phyloP scores from a whole-genome alignment of 306 rosid genomes.

The Trifolium repens region DNA sequence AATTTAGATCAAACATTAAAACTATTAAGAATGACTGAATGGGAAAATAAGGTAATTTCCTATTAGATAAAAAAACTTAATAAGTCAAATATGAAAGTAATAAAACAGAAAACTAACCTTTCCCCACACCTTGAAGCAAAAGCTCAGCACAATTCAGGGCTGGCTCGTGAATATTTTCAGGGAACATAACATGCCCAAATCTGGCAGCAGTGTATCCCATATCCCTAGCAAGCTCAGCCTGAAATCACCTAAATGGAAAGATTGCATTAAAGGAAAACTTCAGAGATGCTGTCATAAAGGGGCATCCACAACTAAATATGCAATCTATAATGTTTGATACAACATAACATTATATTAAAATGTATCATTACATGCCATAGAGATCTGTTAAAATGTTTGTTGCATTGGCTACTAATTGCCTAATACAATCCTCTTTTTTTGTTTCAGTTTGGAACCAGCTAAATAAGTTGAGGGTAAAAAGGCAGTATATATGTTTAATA shows the following conservation, averaged over 20 bases:
- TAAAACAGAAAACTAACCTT: constrained; percentile 54
- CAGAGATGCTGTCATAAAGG: constrained; percentile 41
- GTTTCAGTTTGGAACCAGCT: constrained; percentile 13
- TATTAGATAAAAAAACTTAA: not conserved
- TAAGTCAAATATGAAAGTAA: constrained; percentile 27
- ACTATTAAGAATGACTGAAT: constrained; percentile 12
- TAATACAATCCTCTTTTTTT: constrained; percentile 4
- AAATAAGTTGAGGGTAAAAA: not conserved
- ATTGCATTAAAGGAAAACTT: constrained; percentile 58
- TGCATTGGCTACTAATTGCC: constrained; percentile 1
- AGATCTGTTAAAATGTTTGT: constrained; percentile 13
- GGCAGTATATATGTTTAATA: not conserved
- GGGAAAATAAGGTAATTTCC: constrained; percentile 11
- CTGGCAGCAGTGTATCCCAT: constrained; percentile 92
- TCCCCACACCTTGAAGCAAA: constrained; percentile 90
- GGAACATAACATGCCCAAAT: constrained; percentile 99
- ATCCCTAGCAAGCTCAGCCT: constrained; percentile 96
- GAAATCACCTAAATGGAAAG: constrained; percentile 77
- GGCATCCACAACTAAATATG: constrained; percentile 32
- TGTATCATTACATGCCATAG: not conserved
- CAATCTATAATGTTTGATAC: constrained; percentile 27
- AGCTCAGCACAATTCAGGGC: constrained; percentile 88
- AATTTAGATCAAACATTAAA: constrained; percentile 30
- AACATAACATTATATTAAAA: constrained; percentile 3
- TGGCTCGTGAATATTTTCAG: constrained; percentile 94